Evolutionary conservation across 495 filamentous ascomycete genomes (phyloP), one percentile per base, ranked within the genome.

Genomic region (Annulohypoxylon bovei): DNA sequence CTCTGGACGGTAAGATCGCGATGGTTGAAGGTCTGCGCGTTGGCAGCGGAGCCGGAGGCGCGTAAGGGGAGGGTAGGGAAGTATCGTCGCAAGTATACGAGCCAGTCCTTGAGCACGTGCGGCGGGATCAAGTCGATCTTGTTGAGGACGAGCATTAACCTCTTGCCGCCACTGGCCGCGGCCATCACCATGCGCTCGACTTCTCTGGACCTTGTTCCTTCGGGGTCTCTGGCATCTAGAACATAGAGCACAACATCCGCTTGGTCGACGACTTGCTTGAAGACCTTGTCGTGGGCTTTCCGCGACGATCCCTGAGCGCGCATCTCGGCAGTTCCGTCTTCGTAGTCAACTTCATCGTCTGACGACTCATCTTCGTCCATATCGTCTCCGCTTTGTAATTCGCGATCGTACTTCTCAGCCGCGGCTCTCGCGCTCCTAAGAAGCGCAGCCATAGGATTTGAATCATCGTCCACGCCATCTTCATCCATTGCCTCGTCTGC

Each of bases 221-320:
- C 89, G 18, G 95, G 95, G 74, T 98, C 94, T 54, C 95, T 89
- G 46, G 95, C 94, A 75, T 98, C 95, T 47, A 98, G 88, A 62
- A 98, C 92, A 79, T 98, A 98, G 62, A 98, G 88, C 28, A 98
- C 81, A 14, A 98, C 94, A 76, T 98, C 95, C 23, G 95, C 92
- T 33, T 89, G 85, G 28, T 93, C 91, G 25, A 96, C 88, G n/a
- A 97, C 93, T 75, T 91, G 87, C 85, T 97, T 97, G 87, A 97
- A 98, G 71, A 95, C 89, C 82, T 97, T 97, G 85, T 97, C 93
- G 81, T 93, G 97, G 35, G 92, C 89, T 76, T 89, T 91, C 70
- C 93, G 87, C 56, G 95, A 98, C 40, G 82, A 80, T 28, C 77
- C 50, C 35, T 76, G 72, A 25, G 64, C 68, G 44, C 58, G 53